Conservation (phyloP, 2,329 filamentous ascomycete genomes). For the Xylariaceae sp. region DNA sequence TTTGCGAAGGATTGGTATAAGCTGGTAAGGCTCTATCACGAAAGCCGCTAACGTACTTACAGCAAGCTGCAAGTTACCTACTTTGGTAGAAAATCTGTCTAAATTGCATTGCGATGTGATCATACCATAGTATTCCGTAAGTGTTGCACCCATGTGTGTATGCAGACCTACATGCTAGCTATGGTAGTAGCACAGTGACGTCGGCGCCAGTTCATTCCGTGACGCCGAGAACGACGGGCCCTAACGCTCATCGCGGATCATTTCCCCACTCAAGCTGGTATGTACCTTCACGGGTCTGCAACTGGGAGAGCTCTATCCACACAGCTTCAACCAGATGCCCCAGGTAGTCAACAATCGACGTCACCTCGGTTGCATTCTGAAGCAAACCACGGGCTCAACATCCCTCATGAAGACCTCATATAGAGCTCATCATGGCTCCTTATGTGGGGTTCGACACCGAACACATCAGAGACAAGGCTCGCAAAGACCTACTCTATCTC, state of each 20-base stretch:
- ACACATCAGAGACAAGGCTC: slow-evolving; percentile 74
- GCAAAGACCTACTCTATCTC: slow-evolving; percentile 83
- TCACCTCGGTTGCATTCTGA: neutral
- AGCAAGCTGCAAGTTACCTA: too few relatives aligned
- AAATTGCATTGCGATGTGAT: too few relatives aligned
- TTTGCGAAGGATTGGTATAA: too few relatives aligned
- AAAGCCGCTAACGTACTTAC: too few relatives aligned
- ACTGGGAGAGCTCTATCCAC: too few relatives aligned
- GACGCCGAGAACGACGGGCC: slow-evolving; percentile 2
- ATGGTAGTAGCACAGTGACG: slow-evolving; percentile 7
- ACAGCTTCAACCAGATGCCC: neutral
- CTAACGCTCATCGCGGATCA: neutral
- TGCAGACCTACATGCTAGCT: too few relatives aligned
- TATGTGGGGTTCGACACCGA: slow-evolving; percentile 68
- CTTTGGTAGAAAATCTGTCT: too few relatives aligned
- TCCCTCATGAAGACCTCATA: slow-evolving; percentile 50
- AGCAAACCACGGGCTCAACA: slow-evolving; percentile 13
- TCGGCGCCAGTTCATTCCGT: slow-evolving; percentile 3
- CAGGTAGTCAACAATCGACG: neutral
- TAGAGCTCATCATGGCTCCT: slow-evolving; percentile 63
- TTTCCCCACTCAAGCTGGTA: too few relatives aligned
- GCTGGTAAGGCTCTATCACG: too few relatives aligned
- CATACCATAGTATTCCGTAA: too few relatives aligned
- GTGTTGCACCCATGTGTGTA: too few relatives aligned
- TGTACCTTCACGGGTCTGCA: too few relatives aligned